phyloP scores from a whole-genome alignment of 305 asterid species.

The Fraxinus greggii region DNA sequence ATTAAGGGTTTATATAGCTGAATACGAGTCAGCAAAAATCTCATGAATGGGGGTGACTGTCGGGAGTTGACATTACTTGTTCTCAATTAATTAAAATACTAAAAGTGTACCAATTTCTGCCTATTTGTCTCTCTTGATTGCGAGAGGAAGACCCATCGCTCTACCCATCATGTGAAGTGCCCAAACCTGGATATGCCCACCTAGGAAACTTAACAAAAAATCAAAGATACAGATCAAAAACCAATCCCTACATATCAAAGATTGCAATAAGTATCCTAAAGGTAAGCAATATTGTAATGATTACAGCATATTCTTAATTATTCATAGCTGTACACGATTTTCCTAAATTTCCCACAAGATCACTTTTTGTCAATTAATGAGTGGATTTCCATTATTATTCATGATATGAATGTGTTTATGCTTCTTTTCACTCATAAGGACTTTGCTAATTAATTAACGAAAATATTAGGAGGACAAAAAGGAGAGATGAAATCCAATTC shows the following conservation, averaged over 20 bases:
- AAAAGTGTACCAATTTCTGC: not conserved
- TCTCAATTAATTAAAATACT: not conserved
- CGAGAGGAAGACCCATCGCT: too few relatives aligned
- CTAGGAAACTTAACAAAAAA: not conserved
- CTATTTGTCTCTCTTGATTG: not conserved
- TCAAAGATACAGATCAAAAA: not conserved
- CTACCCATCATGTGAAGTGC: too few relatives aligned
- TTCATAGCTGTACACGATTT: not conserved
- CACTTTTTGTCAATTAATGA: not conserved
- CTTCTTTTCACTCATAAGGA: not conserved
- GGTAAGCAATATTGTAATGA: not conserved
- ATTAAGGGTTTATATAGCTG: not conserved
- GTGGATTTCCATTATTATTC: not conserved
- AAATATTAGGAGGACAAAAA: not conserved
- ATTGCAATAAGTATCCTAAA: not conserved
- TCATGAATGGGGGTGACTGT: not conserved
- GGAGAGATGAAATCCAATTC: not conserved
- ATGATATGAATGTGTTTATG: not conserved
- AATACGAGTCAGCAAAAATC: not conserved
- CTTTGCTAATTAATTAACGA: not conserved
- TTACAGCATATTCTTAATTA: not conserved
- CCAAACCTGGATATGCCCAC: too few relatives aligned
- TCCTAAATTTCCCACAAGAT: not conserved
- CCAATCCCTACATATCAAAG: not conserved
- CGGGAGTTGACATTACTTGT: not conserved